Evolutionary conservation across 306 rosid genomes (phyloP).

Genomic region (Vicia sativa): DNA sequence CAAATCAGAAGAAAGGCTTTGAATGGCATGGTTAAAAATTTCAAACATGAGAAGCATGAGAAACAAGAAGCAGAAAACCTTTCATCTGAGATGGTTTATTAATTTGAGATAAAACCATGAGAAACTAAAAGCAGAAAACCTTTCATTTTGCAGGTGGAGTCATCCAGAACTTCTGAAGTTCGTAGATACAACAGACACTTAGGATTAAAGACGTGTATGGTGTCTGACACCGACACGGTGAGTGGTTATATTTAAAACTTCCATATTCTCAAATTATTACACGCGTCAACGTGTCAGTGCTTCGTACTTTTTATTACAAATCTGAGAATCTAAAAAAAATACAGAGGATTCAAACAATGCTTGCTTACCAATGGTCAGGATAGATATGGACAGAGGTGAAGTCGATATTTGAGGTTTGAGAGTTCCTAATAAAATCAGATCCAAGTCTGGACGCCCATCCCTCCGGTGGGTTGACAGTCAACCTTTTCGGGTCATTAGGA

Average conservation of each 20-base stretch:
- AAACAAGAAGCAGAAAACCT: slow-evolving; percentile 19
- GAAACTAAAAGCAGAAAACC: not conserved
- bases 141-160: slow-evolving; percentile 7
- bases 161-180: not conserved
- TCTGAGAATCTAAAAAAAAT: slow-evolving; percentile 10
- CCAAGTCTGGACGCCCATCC: slow-evolving; percentile 95
- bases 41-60: slow-evolving; percentile 15
- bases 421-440: slow-evolving; percentile 91
- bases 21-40: slow-evolving; percentile 7
- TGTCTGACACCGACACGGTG: not conserved
- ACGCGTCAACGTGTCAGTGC: not conserved
- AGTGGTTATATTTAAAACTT: not conserved
- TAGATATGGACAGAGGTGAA: slow-evolving; percentile 96
- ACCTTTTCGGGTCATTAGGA: slow-evolving; percentile 72
- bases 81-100: not conserved
- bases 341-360: slow-evolving; percentile 36
- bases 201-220: not conserved
- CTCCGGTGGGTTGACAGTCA: slow-evolving; percentile 81
- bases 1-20: slow-evolving; percentile 13
- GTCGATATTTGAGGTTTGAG: slow-evolving; percentile 62
- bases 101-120: not conserved
- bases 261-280: not conserved
- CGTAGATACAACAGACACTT: not conserved
- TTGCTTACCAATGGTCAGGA: slow-evolving; percentile 97
- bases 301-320: not conserved